Evolutionary conservation across 1,139 yeast species (phyloP).

Genomic region (Taphrina flavorubra): DNA sequence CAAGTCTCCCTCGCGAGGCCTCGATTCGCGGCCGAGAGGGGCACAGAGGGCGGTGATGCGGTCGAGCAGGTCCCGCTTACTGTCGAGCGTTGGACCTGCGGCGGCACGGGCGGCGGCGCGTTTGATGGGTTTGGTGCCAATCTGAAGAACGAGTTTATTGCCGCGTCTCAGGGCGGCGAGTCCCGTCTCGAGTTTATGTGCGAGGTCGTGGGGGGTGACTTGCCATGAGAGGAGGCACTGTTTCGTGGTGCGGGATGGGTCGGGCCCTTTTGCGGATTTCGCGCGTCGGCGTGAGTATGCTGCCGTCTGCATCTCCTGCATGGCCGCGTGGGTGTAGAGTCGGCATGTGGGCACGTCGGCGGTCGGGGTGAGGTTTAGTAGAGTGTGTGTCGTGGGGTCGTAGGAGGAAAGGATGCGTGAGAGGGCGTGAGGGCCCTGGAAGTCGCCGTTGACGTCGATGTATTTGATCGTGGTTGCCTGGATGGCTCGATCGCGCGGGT

Average conservation of each 20-base stretch:
- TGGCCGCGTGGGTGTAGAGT: constrained; percentile 22
- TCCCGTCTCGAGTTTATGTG: constrained; percentile 35
- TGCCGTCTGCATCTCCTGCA: constrained; percentile 23
- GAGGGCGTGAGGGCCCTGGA: constrained; percentile 24
- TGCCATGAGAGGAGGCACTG: constrained; percentile 30
- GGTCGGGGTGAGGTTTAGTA: constrained; percentile 35
- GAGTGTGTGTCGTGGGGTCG: constrained; percentile 29
- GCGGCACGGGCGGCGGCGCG: constrained; percentile 9
- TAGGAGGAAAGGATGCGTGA: constrained; percentile 19
- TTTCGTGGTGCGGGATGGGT: constrained; percentile 21
- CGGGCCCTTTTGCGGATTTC: constrained; percentile 4
- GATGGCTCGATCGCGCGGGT: constrained; percentile 35
- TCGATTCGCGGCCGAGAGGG: constrained; percentile 28
- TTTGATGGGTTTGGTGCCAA: constrained; percentile 19
- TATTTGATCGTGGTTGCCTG: constrained; percentile 18
- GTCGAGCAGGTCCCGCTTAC: constrained; percentile 3
- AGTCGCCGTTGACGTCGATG: constrained; percentile 26
- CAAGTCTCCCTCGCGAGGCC: constrained; percentile 29
- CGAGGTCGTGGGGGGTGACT: constrained; percentile 33
- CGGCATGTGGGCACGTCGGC: constrained; percentile 38
- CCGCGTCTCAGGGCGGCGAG: constrained; percentile 27
- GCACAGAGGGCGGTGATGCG: constrained; percentile 9
- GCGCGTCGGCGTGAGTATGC: constrained; percentile 26
- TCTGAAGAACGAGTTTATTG: constrained; percentile 24
- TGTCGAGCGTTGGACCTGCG: not conserved